Percentiles rank a stretch among this genome's conserved stretches.
Evolutionary conservation across 768 basidiomycete genomes (phyloP).

Genomic region (Agaricus subrufescens): DNA sequence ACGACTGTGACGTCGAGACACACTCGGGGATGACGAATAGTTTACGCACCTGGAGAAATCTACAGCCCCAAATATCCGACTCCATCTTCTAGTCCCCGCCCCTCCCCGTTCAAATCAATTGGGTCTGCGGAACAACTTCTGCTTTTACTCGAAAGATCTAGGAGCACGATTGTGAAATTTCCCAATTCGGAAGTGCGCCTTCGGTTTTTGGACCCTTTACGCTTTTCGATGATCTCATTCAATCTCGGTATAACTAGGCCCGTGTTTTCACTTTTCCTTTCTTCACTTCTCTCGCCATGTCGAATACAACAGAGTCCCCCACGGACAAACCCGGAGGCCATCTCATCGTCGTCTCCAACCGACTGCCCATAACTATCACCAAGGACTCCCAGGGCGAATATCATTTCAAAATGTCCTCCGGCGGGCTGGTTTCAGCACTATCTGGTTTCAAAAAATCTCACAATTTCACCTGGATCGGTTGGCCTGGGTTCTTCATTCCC

Average conservation of each 20-base stretch:
- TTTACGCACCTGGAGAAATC: neutral
- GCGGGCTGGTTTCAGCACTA: conserved; percentile 95
- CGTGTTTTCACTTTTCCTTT: neutral
- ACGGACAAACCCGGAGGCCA: conserved; percentile 43
- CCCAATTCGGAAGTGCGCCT: conserved; percentile 27
- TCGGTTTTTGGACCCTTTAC: conserved; percentile 21
- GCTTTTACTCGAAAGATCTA: conserved; percentile 21
- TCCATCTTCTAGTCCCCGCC: too few species aligned
- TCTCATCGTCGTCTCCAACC: conserved; percentile 94
- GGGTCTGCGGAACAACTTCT: too few species aligned
- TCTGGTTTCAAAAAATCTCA: conserved; percentile 98
- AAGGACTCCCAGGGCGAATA: conserved; percentile 92
- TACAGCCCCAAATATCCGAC: neutral
- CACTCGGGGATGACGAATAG: neutral
- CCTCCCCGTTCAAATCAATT: too few species aligned
- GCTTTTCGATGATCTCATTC: conserved; percentile 12
- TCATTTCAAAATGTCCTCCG: conserved; percentile 99
- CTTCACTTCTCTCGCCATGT: neutral
- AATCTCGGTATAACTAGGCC: conserved; percentile 17
- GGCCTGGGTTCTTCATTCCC: conserved; percentile 94
- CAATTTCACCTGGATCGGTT: conserved; percentile 97
- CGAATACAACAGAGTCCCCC: conserved; percentile 12
- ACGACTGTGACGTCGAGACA: too few species aligned
- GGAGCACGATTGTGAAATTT: conserved; percentile 24
- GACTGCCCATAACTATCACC: conserved; percentile 92